Percentiles rank a stretch among this genome's conserved stretches.
Conservation (phyloP, 495 filamentous ascomycete species). For the Trichoderma reesei region DNA sequence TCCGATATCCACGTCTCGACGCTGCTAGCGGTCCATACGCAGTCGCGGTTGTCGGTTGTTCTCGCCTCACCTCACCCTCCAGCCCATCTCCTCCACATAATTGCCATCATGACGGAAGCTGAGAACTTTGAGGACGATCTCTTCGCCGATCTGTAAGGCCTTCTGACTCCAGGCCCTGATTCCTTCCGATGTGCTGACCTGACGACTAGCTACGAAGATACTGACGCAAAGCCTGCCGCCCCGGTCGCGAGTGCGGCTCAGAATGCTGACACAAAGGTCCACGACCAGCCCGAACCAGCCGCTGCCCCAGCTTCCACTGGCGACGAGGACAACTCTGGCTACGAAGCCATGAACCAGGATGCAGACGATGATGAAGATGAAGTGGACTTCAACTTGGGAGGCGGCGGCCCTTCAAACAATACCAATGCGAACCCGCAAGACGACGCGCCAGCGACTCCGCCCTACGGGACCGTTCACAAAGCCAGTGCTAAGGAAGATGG, state of each 20-base stretch:
- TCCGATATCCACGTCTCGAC: neutral
- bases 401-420: constrained; percentile 23
- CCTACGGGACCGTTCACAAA: constrained; percentile 32
- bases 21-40: neutral
- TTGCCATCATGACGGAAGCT: constrained; percentile 61
- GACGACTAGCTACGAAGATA: constrained; percentile 71
- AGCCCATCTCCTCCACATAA: neutral
- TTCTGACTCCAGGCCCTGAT: neutral
- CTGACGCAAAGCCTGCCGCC: constrained; percentile 38
- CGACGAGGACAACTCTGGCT: constrained; percentile 34
- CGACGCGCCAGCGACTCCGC: constrained; percentile 8
- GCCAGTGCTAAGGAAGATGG: constrained; percentile 92
- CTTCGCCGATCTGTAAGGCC: constrained; percentile 89
- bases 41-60: neutral
- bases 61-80: neutral
- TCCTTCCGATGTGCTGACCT: constrained; percentile 9
- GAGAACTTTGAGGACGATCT: constrained; percentile 95
- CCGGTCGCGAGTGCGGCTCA: constrained; percentile 16
- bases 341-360: constrained; percentile 36
- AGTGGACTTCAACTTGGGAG: constrained; percentile 46
- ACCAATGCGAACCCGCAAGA: neutral
- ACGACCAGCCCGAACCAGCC: constrained; percentile 23
- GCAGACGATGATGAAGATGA: constrained; percentile 53
- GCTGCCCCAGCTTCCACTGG: constrained; percentile 20
- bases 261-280: constrained; percentile 23